A percentile compares a stretch with the other conserved stretches of the same genome.
Conservation (phyloP, 257 asterid species). For the Cinchona pubescens region DNA sequence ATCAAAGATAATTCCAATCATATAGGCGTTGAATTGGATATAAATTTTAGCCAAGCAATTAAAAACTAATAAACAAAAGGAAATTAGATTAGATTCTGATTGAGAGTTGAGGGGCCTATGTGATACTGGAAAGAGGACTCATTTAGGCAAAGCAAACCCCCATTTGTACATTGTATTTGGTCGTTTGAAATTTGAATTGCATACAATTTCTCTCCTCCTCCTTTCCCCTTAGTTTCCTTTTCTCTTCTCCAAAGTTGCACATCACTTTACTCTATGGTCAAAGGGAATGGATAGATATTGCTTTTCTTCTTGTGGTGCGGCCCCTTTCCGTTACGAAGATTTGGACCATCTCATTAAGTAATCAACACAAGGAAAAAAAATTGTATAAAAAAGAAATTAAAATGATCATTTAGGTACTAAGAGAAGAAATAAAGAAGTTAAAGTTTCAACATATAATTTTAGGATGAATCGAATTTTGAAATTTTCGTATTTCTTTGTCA, state of each 20-base stretch:
- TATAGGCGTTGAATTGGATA: constrained; percentile 2
- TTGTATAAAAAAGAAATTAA: not conserved
- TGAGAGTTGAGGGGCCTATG: constrained; percentile 9
- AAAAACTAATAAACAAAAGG: not conserved
- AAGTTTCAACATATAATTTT: not conserved
- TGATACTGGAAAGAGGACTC: not conserved
- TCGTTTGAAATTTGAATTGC: not conserved
- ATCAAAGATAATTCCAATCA: not conserved
- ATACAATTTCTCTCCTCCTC: not conserved
- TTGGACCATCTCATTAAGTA: constrained; percentile 4
- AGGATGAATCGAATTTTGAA: not conserved
- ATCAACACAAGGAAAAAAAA: not conserved
- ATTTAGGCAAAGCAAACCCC: constrained; percentile 5
- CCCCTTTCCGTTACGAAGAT: not conserved
- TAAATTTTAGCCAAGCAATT: not conserved
- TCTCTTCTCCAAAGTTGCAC: not conserved
- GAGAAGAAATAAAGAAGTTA: not conserved
- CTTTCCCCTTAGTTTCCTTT: not conserved
- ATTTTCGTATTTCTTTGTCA: not conserved
- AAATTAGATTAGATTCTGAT: not conserved
- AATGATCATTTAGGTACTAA: not conserved
- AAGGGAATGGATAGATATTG: constrained; percentile 10
- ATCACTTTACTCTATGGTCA: constrained; percentile 5
- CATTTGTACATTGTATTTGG: constrained; percentile 11
- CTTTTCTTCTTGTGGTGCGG: constrained; percentile 11